Percentiles rank a stretch among this genome's conserved stretches.
phyloP scores from a whole-genome alignment of 2,329 filamentous ascomycete genomes.

The Pseudogymnoascus sp. region DNA sequence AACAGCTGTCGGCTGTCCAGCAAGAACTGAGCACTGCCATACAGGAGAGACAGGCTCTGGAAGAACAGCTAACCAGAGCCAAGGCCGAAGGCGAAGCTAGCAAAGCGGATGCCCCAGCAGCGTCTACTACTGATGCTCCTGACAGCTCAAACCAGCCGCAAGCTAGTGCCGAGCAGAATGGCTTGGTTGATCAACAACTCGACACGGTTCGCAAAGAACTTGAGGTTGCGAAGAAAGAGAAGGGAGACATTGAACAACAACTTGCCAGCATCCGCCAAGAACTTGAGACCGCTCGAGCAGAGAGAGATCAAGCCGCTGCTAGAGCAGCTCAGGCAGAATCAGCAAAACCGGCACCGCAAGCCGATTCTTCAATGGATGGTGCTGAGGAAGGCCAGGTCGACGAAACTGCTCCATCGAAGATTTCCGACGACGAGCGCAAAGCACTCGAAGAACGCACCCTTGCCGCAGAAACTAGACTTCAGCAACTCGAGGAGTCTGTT shows the following conservation, averaged over 20 bases:
- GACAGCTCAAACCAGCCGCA: conserved; percentile 15
- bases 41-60: conserved; percentile 27
- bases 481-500: conserved; percentile 52
- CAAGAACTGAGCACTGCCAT: conserved; percentile 40
- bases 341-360: neutral
- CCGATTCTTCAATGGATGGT: conserved; percentile 35
- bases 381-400: conserved; percentile 51
- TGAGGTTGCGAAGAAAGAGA: conserved; percentile 58
- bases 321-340: conserved; percentile 32
- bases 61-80: conserved; percentile 32
- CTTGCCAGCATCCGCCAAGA: conserved; percentile 35
- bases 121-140: neutral
- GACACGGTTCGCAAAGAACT: conserved; percentile 51
- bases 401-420: conserved; percentile 26
- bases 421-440: conserved; percentile 53
- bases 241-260: conserved; percentile 58
- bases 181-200: conserved; percentile 44
- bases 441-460: conserved; percentile 55
- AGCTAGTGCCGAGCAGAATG: conserved; percentile 39
- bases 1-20: conserved; percentile 35
- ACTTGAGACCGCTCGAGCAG: conserved; percentile 38
- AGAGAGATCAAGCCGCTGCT: conserved; percentile 38
- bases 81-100: conserved; percentile 49
- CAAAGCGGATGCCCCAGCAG: conserved; percentile 21
- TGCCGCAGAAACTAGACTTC: conserved; percentile 52